Percentiles rank a stretch among this genome's conserved stretches.
phyloP scores from a whole-genome alignment of 2,329 filamentous ascomycete species.

The Phyllachora maydis region DNA sequence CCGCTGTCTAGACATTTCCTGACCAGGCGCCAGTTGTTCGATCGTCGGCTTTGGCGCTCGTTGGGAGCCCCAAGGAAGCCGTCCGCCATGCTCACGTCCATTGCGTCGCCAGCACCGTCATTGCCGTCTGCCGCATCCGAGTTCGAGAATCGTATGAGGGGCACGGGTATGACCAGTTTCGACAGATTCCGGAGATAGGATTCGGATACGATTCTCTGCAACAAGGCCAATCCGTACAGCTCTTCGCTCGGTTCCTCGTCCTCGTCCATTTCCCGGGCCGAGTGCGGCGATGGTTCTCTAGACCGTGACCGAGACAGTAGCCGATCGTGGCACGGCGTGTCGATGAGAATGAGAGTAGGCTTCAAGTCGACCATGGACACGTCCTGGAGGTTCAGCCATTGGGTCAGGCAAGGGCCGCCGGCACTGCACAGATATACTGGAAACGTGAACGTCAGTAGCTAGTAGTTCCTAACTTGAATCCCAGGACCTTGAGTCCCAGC shows the following conservation, averaged over 20 bases:
- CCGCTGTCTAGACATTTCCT: conserved; percentile 67
- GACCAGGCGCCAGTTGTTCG: conserved; percentile 25
- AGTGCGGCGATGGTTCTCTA: conserved; percentile 23
- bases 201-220: conserved; percentile 36
- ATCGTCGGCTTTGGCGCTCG: conserved; percentile 5
- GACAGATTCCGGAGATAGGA: conserved; percentile 32
- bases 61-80: not conserved
- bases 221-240: conserved; percentile 30
- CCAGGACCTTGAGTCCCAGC: no score
- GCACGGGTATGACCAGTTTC: conserved; percentile 33
- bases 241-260: conserved; percentile 20
- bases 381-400: conserved; percentile 30
- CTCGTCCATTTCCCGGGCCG: conserved; percentile 11
- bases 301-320: conserved; percentile 13
- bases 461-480: no score
- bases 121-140: conserved; percentile 7
- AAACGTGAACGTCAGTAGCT: no score
- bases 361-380: conserved; percentile 27
- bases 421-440: conserved; percentile 33
- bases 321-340: conserved; percentile 29
- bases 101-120: conserved; percentile 8
- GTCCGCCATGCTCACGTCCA: conserved; percentile 6
- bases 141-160: conserved; percentile 23
- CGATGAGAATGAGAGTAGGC: conserved; percentile 35
- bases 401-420: conserved; percentile 30